Evolutionary conservation across 1,284 basidiomycete genomes (phyloP).

Genomic region (Heterobasidion annosum): DNA sequence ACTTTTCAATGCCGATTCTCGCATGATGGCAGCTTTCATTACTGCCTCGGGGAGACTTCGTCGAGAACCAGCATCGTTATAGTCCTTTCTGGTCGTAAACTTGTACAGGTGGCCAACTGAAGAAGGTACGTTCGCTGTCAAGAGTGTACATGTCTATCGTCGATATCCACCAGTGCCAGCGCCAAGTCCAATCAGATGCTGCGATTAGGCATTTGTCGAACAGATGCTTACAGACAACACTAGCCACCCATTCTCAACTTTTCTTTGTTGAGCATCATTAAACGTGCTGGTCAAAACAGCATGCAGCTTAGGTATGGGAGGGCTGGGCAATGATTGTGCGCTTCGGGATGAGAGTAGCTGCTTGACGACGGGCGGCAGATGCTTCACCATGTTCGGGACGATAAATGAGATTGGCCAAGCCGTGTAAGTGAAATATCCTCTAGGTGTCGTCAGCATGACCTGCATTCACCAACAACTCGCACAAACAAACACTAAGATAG

Average conservation of each 20-base stretch:
- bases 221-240: slow-evolving; percentile 59
- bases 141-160: slow-evolving; percentile 62
- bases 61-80: slow-evolving; percentile 31
- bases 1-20: slow-evolving; percentile 91
- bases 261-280: slow-evolving; percentile 51
- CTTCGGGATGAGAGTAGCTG: slow-evolving; percentile 64
- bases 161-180: not conserved
- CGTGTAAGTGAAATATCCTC: not conserved
- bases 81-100: slow-evolving; percentile 53
- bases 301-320: slow-evolving; percentile 44
- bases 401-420: too few relatives aligned
- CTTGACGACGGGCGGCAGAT: slow-evolving; percentile 50
- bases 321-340: slow-evolving; percentile 53
- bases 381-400: slow-evolving; percentile 28
- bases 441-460: not conserved
- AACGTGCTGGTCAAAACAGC: slow-evolving; percentile 50
- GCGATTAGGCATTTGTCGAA: not conserved
- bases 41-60: slow-evolving; percentile 42
- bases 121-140: slow-evolving; percentile 79
- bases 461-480: not conserved
- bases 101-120: slow-evolving; percentile 73
- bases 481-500: not conserved
- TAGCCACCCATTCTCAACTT: slow-evolving; percentile 75
- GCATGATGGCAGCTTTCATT: slow-evolving; percentile 76
- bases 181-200: not conserved